Percentiles rank a stretch among this genome's conserved stretches.
Conservation (phyloP, 2,329 filamentous ascomycete genomes). For the Fusarium fujikuroi region DNA sequence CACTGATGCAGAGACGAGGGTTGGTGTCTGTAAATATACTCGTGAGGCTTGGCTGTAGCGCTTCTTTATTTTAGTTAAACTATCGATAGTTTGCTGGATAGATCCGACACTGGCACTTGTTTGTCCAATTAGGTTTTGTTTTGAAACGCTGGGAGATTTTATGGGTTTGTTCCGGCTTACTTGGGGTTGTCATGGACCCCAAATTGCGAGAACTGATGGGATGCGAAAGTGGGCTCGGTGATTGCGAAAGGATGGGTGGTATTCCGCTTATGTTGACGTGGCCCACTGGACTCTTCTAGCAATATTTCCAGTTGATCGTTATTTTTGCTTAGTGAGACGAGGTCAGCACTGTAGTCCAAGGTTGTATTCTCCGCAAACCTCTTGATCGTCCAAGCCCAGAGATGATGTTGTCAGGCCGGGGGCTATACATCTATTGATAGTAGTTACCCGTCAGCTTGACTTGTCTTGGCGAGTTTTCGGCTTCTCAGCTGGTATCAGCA, state of each 20-base stretch:
- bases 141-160: neutral
- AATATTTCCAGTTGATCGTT: neutral
- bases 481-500: slow-evolving; percentile 16
- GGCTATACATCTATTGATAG: neutral
- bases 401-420: neutral
- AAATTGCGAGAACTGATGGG: neutral
- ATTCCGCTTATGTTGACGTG: slow-evolving; percentile 14
- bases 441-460: neutral
- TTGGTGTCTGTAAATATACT: neutral
- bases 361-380: neutral
- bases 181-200: neutral
- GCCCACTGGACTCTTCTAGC: neutral
- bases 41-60: neutral
- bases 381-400: neutral
- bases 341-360: neutral
- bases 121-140: neutral
- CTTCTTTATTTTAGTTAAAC: slow-evolving; percentile 8
- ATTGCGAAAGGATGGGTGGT: neutral
- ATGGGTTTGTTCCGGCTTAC: neutral
- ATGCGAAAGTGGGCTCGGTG: neutral
- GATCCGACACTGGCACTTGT: neutral
- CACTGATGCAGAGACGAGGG: slow-evolving; percentile 4
- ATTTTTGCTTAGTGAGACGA: slow-evolving; percentile 19
- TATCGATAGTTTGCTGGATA: neutral
- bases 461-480: neutral